These are phyloP conservation scores for Ustilago xerochloae DNA, from an alignment of 1,284 basidiomycete genomes.

Conservation along the genomic window DNA sequence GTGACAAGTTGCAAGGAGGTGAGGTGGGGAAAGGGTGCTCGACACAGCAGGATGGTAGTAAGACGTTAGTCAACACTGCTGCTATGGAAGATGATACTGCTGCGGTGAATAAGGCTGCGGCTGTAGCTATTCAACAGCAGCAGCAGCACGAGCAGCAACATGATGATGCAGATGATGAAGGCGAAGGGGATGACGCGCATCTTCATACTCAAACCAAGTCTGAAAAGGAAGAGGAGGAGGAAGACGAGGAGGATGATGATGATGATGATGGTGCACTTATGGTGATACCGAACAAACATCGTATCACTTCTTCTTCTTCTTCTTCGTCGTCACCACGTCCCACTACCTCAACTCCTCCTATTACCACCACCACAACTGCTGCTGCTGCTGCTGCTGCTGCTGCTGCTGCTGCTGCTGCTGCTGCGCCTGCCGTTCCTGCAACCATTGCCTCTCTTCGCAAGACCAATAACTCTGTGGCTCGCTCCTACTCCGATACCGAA, in stretches of 20 bases:
- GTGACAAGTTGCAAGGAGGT: neutral
- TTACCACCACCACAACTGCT: no score
- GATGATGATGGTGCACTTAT: constrained; percentile 63
- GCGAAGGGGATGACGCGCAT: neutral
- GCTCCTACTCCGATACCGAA: constrained; percentile 33
- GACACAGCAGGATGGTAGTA: no score
- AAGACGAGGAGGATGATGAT: constrained; percentile 41
- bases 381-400: no score
- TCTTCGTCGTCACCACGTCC: no score
- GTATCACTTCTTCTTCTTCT: constrained; percentile 15
- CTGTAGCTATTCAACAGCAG: neutral
- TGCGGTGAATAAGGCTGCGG: constrained; percentile 4
- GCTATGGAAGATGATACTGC: constrained; percentile 3
- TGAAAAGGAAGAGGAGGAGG: constrained; percentile 18
- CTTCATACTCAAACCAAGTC: constrained; percentile 2
- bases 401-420: no score
- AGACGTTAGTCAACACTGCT: no score
- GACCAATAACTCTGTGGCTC: neutral
- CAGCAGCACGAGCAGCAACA: constrained; percentile 1
- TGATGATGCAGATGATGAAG: constrained; percentile 1
- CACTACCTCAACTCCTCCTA: no score
- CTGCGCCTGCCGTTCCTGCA: constrained; percentile 5
- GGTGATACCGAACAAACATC: constrained; percentile 45
- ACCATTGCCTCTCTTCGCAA: neutral
- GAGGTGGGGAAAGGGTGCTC: neutral